Evolutionary conservation across 2,329 filamentous ascomycete species (phyloP), one percentile per base, ranked within the genome.

Genomic region (Periconia sp.): DNA sequence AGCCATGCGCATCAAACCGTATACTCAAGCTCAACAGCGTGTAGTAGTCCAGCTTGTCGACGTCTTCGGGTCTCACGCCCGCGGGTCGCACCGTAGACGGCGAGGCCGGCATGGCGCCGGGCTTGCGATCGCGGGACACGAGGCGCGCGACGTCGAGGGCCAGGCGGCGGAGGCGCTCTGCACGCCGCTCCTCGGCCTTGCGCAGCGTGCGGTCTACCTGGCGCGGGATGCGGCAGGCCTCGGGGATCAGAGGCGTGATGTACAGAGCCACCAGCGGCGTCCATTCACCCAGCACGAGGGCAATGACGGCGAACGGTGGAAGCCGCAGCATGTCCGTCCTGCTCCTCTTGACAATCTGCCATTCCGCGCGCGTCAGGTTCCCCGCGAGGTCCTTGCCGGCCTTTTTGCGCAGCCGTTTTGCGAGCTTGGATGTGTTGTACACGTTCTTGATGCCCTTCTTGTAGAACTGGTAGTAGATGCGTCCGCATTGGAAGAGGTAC

Each of bases 401-500:
- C 14, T 59, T 79, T 19, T 77, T 69, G 45, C 83, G 80, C 62
- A 82, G 59, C 6, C 66, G 51, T 7, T 71, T 74, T 0, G 78
- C 71, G 10, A 76, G 66, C 53, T 77, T 75, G 60, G 80, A 79
- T 60, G 96, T 96, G 54, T 79, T 76, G 70, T 85, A 86, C 48
- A 96, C 86, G 63, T 88, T 85, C 68, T 86, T 86, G 31, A 96
- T 75, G 17, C 92, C 93, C 1, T 85, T 82, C 76, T 94, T 96
- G 85, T 97, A 97, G 82, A 97, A 97, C 35, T 75, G 74, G 10
- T 89, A 63, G 74, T 96, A 96, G 48, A 89, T 85, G 70, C 89
- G 88, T 57, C 91, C 93, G 27, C 87, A 76, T 42, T 75, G 70
- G 65, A 84, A 83, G 57, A 84, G 78, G 76, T 89, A 83, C 17